These are phyloP conservation scores for Amanita jacksonii DNA, from an alignment of 768 basidiomycete species.

Conservation along the genomic window DNA sequence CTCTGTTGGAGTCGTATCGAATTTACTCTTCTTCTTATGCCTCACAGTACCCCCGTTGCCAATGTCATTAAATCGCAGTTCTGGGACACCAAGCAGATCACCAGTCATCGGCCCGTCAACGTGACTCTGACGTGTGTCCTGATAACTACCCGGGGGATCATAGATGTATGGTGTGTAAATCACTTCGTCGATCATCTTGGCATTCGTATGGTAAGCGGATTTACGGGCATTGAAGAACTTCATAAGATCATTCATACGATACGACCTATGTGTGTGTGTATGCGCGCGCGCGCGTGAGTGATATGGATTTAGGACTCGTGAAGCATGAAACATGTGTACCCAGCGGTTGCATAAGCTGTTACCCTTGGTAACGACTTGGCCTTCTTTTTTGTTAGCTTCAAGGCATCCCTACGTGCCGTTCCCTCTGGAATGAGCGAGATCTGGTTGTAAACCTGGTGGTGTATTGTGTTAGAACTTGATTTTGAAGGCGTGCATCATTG, in stretches of 20 bases:
- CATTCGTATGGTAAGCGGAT: constrained; percentile 74
- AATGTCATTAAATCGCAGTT: constrained; percentile 36
- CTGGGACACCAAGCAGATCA: constrained; percentile 73
- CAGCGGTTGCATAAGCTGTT: constrained; percentile 93
- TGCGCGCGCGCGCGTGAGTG: too few relatives aligned
- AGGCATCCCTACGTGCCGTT: constrained; percentile 84
- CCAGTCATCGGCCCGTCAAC: constrained; percentile 37
- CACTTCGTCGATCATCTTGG: constrained; percentile 84
- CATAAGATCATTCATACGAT: constrained; percentile 78
- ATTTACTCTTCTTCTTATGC: constrained; percentile 54
- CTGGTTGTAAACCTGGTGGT: constrained; percentile 78
- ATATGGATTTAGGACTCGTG: not conserved
- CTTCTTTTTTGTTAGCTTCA: constrained; percentile 88
- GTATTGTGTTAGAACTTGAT: constrained; percentile 3
- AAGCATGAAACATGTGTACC: constrained; percentile 33
- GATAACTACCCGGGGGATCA: constrained; percentile 36
- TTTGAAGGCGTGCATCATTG: not conserved
- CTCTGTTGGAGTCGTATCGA: constrained; percentile 53
- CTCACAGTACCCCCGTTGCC: constrained; percentile 22
- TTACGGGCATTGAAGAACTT: constrained; percentile 85
- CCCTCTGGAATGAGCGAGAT: constrained; percentile 91
- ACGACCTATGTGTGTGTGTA: constrained; percentile 65
- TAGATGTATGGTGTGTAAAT: constrained; percentile 90
- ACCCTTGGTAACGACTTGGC: constrained; percentile 86
- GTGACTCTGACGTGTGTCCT: constrained; percentile 19